These are phyloP conservation scores for Hypsizygus ulmarius DNA, from an alignment of 1,284 basidiomycete genomes.

Conservation along the genomic window DNA sequence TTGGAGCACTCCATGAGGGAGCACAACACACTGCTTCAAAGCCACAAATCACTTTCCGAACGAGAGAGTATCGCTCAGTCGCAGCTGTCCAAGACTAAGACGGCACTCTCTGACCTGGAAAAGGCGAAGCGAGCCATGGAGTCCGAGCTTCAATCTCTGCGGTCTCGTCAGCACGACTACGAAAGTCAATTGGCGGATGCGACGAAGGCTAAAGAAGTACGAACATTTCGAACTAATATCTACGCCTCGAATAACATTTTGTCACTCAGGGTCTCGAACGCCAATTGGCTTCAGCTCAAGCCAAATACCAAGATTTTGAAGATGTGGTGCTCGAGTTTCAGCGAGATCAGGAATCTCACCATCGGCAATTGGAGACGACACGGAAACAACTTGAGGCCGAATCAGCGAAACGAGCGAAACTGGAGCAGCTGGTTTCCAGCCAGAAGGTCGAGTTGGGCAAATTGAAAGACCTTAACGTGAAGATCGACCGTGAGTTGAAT, in stretches of 20 bases:
- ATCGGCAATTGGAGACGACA: slow-evolving; percentile 67
- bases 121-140: slow-evolving; percentile 70
- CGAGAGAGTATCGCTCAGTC: slow-evolving; percentile 53
- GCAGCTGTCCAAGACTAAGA: slow-evolving; percentile 52
- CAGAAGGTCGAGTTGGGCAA: slow-evolving; percentile 70
- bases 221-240: slow-evolving; percentile 18
- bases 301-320: slow-evolving; percentile 83
- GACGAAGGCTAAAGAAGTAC: slow-evolving; percentile 70
- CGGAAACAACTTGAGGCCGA: slow-evolving; percentile 72
- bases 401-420: slow-evolving; percentile 63
- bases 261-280: slow-evolving; percentile 65
- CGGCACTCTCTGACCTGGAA: slow-evolving; percentile 61
- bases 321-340: slow-evolving; percentile 84
- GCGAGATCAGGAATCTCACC: slow-evolving; percentile 74
- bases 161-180: slow-evolving; percentile 69
- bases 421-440: slow-evolving; percentile 65
- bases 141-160: slow-evolving; percentile 71
- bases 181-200: slow-evolving; percentile 68
- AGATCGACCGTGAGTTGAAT: slow-evolving; percentile 79
- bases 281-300: slow-evolving; percentile 68
- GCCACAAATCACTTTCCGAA: slow-evolving; percentile 63
- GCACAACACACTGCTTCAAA: slow-evolving; percentile 52
- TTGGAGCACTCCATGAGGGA: slow-evolving; percentile 60
- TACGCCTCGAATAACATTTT: slow-evolving; percentile 7
- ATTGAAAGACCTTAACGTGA: slow-evolving; percentile 69